A percentile compares a stretch with the other conserved stretches of the same genome.
phyloP scores from a whole-genome alignment of 2,329 filamentous ascomycete species.

The Trichoderma oligosporum region DNA sequence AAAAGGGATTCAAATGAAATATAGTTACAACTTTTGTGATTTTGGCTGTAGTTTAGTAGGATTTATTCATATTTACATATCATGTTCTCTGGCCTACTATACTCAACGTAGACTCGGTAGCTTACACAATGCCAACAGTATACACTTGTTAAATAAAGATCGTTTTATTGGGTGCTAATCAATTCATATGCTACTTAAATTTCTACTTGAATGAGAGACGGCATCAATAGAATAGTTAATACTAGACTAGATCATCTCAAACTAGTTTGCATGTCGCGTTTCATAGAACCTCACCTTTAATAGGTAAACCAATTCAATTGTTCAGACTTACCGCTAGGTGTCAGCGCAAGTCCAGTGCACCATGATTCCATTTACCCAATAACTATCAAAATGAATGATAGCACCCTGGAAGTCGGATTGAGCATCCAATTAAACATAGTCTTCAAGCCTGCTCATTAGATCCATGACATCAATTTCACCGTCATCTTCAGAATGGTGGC shows the following conservation, averaged over 20 bases:
- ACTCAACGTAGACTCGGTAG: too few species aligned
- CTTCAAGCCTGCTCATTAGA: conserved; percentile 29
- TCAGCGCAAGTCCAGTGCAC: too few species aligned
- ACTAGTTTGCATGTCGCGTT: not conserved
- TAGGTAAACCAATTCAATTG: not conserved
- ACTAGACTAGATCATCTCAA: not conserved
- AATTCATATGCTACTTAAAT: not conserved
- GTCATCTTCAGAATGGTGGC: conserved; percentile 6
- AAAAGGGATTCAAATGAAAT: too few species aligned
- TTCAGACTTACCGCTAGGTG: not conserved
- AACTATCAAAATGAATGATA: not conserved
- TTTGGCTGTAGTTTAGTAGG: too few species aligned
- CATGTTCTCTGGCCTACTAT: too few species aligned
- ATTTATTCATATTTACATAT: too few species aligned
- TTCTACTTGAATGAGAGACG: not conserved
- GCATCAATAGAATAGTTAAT: not conserved
- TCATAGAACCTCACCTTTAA: not conserved
- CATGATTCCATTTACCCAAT: too few species aligned
- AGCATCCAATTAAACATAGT: conserved; percentile 24
- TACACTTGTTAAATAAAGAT: too few species aligned
- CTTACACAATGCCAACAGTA: too few species aligned
- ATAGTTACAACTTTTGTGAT: too few species aligned
- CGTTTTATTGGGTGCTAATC: too few species aligned
- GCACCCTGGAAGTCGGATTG: not conserved
- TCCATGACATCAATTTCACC: conserved; percentile 30